phyloP scores from a whole-genome alignment of 805 yeast genomes.

The Suhomyces xylopsoci region DNA sequence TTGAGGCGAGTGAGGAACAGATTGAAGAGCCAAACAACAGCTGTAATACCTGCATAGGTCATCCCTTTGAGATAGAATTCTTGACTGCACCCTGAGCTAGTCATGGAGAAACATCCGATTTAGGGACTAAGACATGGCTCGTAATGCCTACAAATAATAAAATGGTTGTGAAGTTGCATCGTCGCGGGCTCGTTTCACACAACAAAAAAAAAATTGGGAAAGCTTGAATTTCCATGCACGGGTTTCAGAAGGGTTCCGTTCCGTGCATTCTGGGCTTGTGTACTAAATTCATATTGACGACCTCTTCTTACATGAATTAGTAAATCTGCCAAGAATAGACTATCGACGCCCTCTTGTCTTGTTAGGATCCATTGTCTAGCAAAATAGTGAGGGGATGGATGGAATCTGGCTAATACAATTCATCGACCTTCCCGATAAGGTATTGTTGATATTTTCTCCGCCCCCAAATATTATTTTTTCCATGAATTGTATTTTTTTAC shows the following conservation, averaged over 20 bases:
- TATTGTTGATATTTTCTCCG: neutral
- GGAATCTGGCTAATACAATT: neutral
- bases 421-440: neutral
- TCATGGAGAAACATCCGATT: neutral
- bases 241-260: neutral
- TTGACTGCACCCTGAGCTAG: neutral
- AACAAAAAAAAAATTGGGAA: neutral
- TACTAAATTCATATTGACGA: no score
- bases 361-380: neutral
- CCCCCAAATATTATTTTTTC: neutral
- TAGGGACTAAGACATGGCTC: no score
- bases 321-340: neutral
- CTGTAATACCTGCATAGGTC: neutral
- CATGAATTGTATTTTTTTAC: neutral
- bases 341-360: neutral
- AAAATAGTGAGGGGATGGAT: neutral
- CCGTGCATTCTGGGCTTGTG: no score
- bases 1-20: neutral
- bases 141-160: no score
- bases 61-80: neutral
- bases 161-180: neutral
- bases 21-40: neutral
- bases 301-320: neutral
- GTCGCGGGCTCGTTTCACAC: neutral
- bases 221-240: neutral